Percentiles rank a stretch among this genome's conserved stretches.
Conservation (phyloP, 78 protist genomes). For the Monocercomonoides exilis region DNA sequence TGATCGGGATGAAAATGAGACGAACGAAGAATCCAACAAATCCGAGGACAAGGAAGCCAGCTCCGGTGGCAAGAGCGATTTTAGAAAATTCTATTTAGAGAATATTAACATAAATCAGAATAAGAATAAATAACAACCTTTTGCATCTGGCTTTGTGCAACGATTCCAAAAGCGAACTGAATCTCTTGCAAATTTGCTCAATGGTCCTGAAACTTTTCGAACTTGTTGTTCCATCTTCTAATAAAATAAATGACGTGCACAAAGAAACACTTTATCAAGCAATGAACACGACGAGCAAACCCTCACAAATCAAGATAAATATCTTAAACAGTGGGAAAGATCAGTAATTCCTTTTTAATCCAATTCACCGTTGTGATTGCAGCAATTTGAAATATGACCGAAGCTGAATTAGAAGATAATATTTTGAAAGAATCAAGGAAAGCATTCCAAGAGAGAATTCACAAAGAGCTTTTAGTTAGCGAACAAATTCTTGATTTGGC, state of each 20-base stretch:
- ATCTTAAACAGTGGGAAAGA: too few species aligned
- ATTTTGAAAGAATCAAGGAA: too few species aligned
- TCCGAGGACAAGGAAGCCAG: constrained; percentile 49
- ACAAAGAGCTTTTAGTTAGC: too few species aligned
- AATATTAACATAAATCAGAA: not conserved
- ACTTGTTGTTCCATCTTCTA: not conserved
- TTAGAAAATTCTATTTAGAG: constrained; percentile 26
- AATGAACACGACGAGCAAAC: too few species aligned
- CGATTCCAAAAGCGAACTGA: not conserved
- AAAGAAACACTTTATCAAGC: too few species aligned
- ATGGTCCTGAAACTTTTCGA: not conserved
- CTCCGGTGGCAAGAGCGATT: constrained; percentile 37
- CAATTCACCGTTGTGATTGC: too few species aligned
- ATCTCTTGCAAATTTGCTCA: not conserved
- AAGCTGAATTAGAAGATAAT: too few species aligned
- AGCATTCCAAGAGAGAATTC: too few species aligned
- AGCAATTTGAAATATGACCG: too few species aligned
- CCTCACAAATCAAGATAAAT: too few species aligned
- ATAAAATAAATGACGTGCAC: not conserved
- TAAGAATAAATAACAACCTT: not conserved
- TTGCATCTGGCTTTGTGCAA: not conserved
- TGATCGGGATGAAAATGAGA: constrained; percentile 58
- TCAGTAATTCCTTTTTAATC: too few species aligned
- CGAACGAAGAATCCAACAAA: constrained; percentile 51
- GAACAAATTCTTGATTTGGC: too few species aligned